A percentile compares a stretch with the other conserved stretches of the same genome.
Conservation (phyloP, 352 stramenopile genomes). For the Hyphochytrium catenoides region DNA sequence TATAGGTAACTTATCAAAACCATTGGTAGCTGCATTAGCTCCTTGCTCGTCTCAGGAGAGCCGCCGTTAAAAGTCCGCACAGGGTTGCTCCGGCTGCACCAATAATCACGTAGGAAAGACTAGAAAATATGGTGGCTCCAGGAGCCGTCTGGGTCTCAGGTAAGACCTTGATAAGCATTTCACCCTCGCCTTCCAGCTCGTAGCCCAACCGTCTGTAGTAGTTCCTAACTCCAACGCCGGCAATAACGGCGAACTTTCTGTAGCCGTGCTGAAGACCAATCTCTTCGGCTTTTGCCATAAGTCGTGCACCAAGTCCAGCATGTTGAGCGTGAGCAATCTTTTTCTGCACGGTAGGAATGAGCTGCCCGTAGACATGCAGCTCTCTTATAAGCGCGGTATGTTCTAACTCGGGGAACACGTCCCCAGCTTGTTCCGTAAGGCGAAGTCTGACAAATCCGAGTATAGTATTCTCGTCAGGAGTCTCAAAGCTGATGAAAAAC, state of each 20-base stretch:
- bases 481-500: slow-evolving; percentile 78
- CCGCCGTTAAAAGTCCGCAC: no score
- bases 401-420: slow-evolving; percentile 39
- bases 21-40: no score
- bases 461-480: slow-evolving; percentile 57
- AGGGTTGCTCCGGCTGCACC: no score
- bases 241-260: slow-evolving; percentile 61
- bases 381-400: slow-evolving; percentile 58
- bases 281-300: slow-evolving; percentile 53
- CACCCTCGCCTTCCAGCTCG: slow-evolving; percentile 49
- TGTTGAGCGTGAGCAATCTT: slow-evolving; percentile 41
- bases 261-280: slow-evolving; percentile 36
- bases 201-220: slow-evolving; percentile 70
- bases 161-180: slow-evolving; percentile 62
- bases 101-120: no score
- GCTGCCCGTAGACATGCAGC: slow-evolving; percentile 69
- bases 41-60: no score
- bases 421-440: slow-evolving; percentile 31
- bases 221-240: slow-evolving; percentile 64
- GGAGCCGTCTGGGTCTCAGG: no score
- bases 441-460: slow-evolving; percentile 68
- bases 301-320: slow-evolving; percentile 54
- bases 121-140: no score
- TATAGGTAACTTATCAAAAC: no score
- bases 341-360: slow-evolving; percentile 21